A percentile compares a stretch with the other conserved stretches of the same genome.
phyloP scores from a whole-genome alignment of 179 eudicot species.

The Amaranthus tricolor region DNA sequence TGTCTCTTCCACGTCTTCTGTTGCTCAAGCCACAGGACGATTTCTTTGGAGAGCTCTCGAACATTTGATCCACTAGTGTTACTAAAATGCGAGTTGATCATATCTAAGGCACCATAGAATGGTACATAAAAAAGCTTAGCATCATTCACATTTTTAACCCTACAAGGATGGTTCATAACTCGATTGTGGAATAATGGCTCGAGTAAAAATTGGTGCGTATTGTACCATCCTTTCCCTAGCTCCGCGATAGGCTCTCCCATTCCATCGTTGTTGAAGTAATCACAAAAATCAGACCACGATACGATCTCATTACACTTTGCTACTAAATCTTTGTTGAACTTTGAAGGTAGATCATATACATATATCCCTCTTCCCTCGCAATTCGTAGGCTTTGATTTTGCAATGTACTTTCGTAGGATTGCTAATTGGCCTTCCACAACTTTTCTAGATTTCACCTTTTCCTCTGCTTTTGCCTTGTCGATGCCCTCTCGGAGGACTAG shows the following conservation, averaged over 20 bases:
- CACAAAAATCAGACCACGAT: conserved; percentile 59
- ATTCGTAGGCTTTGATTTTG: conserved; percentile 18
- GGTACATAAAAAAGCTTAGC: conserved; percentile 81
- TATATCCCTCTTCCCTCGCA: conserved; percentile 63
- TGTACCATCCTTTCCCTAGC: conserved; percentile 67
- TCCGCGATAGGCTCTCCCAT: conserved; percentile 54
- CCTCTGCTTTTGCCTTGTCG: conserved; percentile 26
- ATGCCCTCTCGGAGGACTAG: conserved; percentile 2
- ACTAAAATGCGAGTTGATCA: conserved; percentile 65
- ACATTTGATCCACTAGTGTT: background rate
- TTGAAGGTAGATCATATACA: conserved; percentile 66
- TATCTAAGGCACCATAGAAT: conserved; percentile 63
- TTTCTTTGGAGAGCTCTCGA: conserved; percentile 48
- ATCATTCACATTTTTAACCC: conserved; percentile 48
- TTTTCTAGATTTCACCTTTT: conserved; percentile 29
- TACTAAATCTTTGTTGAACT: conserved; percentile 60
- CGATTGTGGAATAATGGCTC: conserved; percentile 68
- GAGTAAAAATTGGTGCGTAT: conserved; percentile 65
- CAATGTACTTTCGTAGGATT: conserved; percentile 46
- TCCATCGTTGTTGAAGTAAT: conserved; percentile 44
- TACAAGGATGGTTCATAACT: conserved; percentile 67
- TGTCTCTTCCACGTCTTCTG: conserved; percentile 49
- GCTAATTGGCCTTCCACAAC: conserved; percentile 43
- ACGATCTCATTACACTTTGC: conserved; percentile 46
- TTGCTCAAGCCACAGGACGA: conserved; percentile 55